Base-by-base conservation (phyloP, 306 rosid species). In the Vicia faba region DNA sequence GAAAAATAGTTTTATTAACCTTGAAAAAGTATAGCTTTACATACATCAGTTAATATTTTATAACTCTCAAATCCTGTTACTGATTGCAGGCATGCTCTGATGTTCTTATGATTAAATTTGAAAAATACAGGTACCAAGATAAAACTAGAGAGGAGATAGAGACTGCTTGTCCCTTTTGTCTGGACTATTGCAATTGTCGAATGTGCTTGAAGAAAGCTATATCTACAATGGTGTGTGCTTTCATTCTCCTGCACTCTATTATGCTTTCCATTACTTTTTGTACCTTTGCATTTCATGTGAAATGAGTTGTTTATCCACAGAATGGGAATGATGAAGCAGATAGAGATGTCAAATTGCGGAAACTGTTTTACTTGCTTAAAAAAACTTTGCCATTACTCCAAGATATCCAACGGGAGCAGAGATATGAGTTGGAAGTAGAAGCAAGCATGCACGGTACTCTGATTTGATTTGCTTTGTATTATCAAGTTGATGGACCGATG, bases 121-220 rank as follows among this genome's bases (percentile, higher is more conserved):
- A 54, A 66, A 73, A 58, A 66, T 60, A 35, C 31, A 86, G 88
- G 91, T 86, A 86, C 65, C 91, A 85, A 6, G 74, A 76, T 69
- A 83, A 76, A 76, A 68, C 86, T 40, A 81, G 75, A 64, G 77
- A 73, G 73, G 88, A 83, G 62, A 69, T 86, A 56, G 73, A 79
- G 75, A 35, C 5, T 48, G 72, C 83, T 23, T 86, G 91, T 50
- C 91, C 91, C 51, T 81, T 78, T 74, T 86, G 91, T 61, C 59
- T 75, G 44, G 76, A 77, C 56, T 75, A 81, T 73, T 86, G 91
- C 81, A 86, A 83, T 71, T 86, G 91, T 72, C 66, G 91, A 72
- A 7, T 81, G 72, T 86, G 91, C 70, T 75, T 86, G 71, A 81
- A 83, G 81, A 77, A 78, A 76, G 69, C 75, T 71, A 60, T 81